A percentile compares a stretch with the other conserved stretches of the same genome.
phyloP scores from a whole-genome alignment of 768 basidiomycete species.

The Russula dissimulans region DNA sequence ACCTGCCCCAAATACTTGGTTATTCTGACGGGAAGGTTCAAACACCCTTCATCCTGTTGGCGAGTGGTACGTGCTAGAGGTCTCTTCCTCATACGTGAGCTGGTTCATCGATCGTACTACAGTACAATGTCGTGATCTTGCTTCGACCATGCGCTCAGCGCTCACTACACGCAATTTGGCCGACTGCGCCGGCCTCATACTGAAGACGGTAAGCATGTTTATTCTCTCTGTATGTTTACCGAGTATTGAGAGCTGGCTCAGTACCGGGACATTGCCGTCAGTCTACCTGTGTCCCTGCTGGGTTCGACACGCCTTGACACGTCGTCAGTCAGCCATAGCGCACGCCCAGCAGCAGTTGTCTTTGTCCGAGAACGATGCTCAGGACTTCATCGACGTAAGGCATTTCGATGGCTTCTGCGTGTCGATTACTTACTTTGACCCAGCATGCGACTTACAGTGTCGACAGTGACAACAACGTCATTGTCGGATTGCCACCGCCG shows the following conservation, averaged over 20 bases:
- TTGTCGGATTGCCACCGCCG: constrained; percentile 14
- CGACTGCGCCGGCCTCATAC: constrained; percentile 9
- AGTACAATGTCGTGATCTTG: constrained; percentile 18
- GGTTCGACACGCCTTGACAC: neutral
- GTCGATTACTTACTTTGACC: neutral
- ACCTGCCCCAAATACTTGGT: constrained; percentile 44
- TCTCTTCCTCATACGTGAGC: neutral
- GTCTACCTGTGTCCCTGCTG: neutral
- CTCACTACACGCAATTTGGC: constrained; percentile 11
- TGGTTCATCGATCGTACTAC: neutral
- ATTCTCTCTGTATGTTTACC: neutral
- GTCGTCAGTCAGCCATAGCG: constrained; percentile 11
- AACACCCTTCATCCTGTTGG: constrained; percentile 44
- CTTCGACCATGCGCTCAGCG: constrained; percentile 7
- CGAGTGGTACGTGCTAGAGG: constrained; percentile 30
- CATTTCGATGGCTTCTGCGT: neutral
- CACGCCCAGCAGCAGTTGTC: constrained; percentile 16
- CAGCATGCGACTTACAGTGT: constrained; percentile 18
- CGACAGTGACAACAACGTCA: constrained; percentile 14
- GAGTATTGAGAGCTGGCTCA: neutral
- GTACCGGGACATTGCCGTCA: constrained; percentile 17
- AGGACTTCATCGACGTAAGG: constrained; percentile 18
- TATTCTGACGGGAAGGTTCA: constrained; percentile 37
- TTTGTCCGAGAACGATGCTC: constrained; percentile 14
- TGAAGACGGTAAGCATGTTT: constrained; percentile 12